Conservation (phyloP, 148 eudicot genomes). For the Amaranthus cruentus region DNA sequence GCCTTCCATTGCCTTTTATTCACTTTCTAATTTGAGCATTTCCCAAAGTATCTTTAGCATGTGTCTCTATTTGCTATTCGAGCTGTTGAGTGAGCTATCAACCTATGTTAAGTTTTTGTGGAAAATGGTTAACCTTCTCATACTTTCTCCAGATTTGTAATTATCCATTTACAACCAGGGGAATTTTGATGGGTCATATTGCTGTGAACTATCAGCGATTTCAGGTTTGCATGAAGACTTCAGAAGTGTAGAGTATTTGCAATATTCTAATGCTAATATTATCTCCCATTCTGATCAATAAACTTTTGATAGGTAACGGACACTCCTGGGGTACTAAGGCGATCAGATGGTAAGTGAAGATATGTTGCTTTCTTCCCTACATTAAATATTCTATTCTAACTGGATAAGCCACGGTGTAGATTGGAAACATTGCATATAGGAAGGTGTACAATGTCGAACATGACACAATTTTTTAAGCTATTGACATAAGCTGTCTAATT, state of each 20-base stretch:
- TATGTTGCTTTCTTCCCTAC: constrained; percentile 2
- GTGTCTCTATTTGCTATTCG: background rate
- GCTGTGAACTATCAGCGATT: constrained; percentile 69
- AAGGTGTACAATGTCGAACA: background rate
- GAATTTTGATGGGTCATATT: constrained; percentile 96
- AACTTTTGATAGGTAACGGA: constrained; percentile 72
- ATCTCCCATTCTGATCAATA: constrained; percentile 5
- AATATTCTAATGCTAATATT: background rate
- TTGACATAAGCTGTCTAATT: background rate
- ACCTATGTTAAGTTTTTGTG: background rate
- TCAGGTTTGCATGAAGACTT: constrained; percentile 49
- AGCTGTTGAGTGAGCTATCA: background rate
- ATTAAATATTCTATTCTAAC: background rate
- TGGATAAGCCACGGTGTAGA: background rate
- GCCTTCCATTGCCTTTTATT: background rate
- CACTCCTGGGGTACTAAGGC: constrained; percentile 84
- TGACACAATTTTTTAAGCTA: background rate
- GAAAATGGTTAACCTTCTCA: background rate
- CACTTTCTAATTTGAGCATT: background rate
- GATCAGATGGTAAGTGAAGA: constrained; percentile 61
- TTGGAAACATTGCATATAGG: background rate
- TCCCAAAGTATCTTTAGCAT: background rate
- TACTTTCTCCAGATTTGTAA: constrained; percentile 66
- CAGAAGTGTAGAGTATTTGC: background rate
- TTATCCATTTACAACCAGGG: constrained; percentile 95